A percentile compares a stretch with the other conserved stretches of the same genome.
Conservation (phyloP, 768 basidiomycete species). For the Dictyophora rubrovolvata region DNA sequence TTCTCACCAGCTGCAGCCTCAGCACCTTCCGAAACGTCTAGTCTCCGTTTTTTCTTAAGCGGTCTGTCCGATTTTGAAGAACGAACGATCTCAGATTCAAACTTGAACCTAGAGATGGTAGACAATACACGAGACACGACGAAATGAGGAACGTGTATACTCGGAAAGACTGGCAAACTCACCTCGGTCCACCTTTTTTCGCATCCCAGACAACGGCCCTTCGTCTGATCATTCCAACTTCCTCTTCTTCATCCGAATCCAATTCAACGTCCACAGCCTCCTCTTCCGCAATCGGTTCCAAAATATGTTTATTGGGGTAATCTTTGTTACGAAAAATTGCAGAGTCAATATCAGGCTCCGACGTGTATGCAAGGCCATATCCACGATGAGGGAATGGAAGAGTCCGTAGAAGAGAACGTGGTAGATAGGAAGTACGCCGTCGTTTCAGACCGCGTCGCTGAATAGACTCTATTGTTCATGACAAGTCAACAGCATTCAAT, state of each 20-base stretch:
- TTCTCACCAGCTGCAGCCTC: background rate
- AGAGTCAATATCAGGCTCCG: background rate
- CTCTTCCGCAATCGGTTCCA: constrained; percentile 32
- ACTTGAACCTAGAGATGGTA: constrained; percentile 25
- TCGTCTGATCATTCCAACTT: constrained; percentile 25
- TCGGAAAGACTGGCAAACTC: constrained; percentile 30
- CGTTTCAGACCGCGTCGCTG: background rate
- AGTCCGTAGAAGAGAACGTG: constrained; percentile 15
- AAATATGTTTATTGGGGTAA: constrained; percentile 29
- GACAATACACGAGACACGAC: background rate
- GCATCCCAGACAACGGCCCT: constrained; percentile 40
- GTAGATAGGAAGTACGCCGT: constrained; percentile 9
- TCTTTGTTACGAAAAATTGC: constrained; percentile 15
- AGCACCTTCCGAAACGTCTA: background rate
- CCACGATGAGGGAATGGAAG: constrained; percentile 14
- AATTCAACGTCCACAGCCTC: constrained; percentile 18
- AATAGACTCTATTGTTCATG: background rate
- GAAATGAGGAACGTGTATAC: background rate
- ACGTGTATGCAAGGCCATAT: background rate
- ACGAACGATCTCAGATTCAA: constrained; percentile 36
- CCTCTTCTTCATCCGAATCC: constrained; percentile 28
- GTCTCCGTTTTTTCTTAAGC: background rate
- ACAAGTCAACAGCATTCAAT: background rate
- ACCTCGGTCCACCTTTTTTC: constrained; percentile 24
- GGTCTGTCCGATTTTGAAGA: background rate